Evolutionary conservation across 176 grass and related monocot genomes (phyloP), one percentile per base, ranked within the genome.

Genomic region (Lolium rigidum): DNA sequence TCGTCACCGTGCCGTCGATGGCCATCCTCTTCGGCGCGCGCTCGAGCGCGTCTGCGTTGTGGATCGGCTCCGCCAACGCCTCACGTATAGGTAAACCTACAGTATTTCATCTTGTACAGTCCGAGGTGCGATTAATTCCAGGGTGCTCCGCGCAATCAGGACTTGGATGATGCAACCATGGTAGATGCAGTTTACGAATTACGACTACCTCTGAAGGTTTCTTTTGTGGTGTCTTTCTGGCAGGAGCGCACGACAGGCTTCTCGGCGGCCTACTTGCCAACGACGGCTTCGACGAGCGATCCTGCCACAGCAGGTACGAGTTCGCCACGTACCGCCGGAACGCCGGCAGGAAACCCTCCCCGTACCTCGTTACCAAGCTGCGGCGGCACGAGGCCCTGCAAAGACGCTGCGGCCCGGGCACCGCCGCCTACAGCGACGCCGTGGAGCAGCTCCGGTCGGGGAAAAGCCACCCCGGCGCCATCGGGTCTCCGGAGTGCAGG

Each of bases 241-340:
- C 21, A 8, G 66, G 54, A 0, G 57, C 8, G 7, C 15, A 3
- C 49, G 93, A 95, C 82, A 87, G 20, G 77, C 76, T 93, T 51
- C 86, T 93, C 28, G 75, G 74, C 39, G 89, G 94, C n/a, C 85
- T 93, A 20, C 69, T 95, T 26, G 76, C 78, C 0, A 82, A 82
- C 8, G 81, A 35, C 25, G 63, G 63, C 63, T 66, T 64, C 24
- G 11, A 64, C 24, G 24, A 64, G 61, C 58, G 49, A 38, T 63
- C 82, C 6, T 95, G 94, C 80, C 50, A 49, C 6, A 88, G 93
- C 76, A 78, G 91, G 3, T 93, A 91, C 94, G 58, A 90, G 6
- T 82, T 89, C 21, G 52, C 58, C 35, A 43, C 72, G 84, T 93
- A 95, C 87, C 90, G 79, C 21, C 70, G 20, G 22, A 83, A 43